Evolutionary conservation across 75 land plant genomes (phyloP), one percentile per base, ranked within the genome.

Genomic region (Adiantum capillusveneris): DNA sequence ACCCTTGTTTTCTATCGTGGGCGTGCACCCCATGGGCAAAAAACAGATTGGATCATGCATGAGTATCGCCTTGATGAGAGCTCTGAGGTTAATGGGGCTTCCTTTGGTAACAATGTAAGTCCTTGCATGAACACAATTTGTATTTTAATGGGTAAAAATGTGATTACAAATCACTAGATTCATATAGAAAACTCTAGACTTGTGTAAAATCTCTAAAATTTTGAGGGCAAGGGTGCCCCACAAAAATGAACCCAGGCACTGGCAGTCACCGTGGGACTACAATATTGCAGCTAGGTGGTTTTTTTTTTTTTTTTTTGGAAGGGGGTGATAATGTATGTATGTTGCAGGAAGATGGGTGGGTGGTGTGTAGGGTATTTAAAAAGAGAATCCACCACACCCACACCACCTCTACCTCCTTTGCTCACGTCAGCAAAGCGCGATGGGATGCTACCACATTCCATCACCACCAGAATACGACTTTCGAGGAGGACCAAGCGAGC

Each of bases 11-110:
- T 85, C 71, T 85, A 85, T 67, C 68, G 57, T 46, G 88, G 88
- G 39, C 39, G 88, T 58, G 85, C 88, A 21, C 88, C 88, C 20
- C 73, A 85, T 46, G 87, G 87, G 17, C 82, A 78, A 63, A 84
- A 81, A 37, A 78, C 87, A 0, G 85, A 81, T 42, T 85, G 88
- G 88, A 82, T 85, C 70, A 82, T 85, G 88, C 85, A 85, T 43
- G 88, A 85, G 28, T 85, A 82, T 53, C 51, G 88, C 20, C 88
- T 85, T 0, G 83, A 83, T n/a, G 85, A 79, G 11, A 62, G 57
- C 48, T 37, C 53, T 9, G 53, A 71, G 59, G 70, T 41, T 16
- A 60, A 59, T 44, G 51, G 46, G 6, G 56, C 67, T 65, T 14
- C 75, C 41, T 49, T 71, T 70, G 1, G 28, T 62, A 34, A 69